A percentile compares a stretch with the other conserved stretches of the same genome.
These are phyloP conservation scores for Chrysopogon serrulatus DNA, from an alignment of 176 grass and related monocot species.

Conservation along the genomic window DNA sequence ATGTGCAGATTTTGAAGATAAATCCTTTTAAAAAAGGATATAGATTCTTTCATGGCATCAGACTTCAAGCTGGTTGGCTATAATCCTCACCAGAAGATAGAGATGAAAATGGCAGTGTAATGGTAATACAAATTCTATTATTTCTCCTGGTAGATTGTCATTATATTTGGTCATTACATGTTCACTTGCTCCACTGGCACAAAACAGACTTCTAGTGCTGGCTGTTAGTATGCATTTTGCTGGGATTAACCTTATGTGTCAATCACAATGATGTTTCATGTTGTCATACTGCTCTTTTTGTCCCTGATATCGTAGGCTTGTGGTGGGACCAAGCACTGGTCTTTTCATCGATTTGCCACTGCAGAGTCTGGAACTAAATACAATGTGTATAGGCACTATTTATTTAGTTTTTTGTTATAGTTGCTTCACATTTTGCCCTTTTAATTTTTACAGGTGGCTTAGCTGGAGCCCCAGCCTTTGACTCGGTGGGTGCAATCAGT, in stretches of 20 bases:
- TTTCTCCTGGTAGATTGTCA: neutral
- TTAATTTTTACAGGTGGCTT: neutral
- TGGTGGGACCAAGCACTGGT: neutral
- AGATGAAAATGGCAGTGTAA: too few species aligned
- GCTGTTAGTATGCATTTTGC: neutral
- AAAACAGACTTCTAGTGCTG: neutral
- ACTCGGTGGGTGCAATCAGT: neutral
- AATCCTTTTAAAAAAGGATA: too few species aligned
- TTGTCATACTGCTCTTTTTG: neutral
- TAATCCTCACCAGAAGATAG: too few species aligned
- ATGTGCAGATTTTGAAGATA: slow-evolving; percentile 61
- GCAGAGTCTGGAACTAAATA: neutral
- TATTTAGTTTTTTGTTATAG: too few species aligned
- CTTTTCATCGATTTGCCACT: neutral
- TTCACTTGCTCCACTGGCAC: neutral
- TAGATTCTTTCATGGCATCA: too few species aligned
- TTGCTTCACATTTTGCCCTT: neutral
- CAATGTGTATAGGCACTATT: neutral
- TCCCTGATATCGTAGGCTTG: neutral
- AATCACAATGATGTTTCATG: neutral
- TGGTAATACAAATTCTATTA: too few species aligned
- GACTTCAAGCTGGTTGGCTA: too few species aligned
- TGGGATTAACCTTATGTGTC: neutral
- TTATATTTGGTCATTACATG: neutral
- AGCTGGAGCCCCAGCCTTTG: neutral